Evolutionary conservation across 1,139 yeast genomes (phyloP), one percentile per base, ranked within the genome.

Genomic region (Wickerhamomyces sp.): DNA sequence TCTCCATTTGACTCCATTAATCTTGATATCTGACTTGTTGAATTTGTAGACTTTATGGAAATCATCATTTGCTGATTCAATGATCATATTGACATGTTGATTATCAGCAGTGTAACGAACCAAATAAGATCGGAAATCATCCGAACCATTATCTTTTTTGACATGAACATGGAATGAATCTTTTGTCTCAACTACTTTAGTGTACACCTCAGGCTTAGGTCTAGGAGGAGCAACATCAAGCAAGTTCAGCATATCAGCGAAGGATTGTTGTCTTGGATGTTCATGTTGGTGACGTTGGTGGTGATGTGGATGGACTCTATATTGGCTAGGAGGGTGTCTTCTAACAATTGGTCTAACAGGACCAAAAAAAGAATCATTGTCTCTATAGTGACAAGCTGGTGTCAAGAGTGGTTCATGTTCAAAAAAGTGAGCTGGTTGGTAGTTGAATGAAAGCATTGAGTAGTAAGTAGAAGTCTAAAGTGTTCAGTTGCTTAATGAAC

Each of bases 1-100:
- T 28, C 35, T 36, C 49, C 49, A 46, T 13, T 35, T 19, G 14
- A 46, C 36, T 7, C 37, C 34, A 3, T 32, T 15, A 13, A 45
- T 18, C 31, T 45, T 42, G 25, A 47, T 33, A 2, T 30, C 27
- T 13, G 18, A 31, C 5, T 31, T 31, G 13, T 33, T 24, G 21
- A 47, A 45, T 22, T 26, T 37, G 34, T 36, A 47, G 10, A 34
- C 15, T 28, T 43, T 47, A 3, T 36, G 28, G 21, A 42, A 45
- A 4, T 39, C 33, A 31, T 46, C 50, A 5, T 29, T 31, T 15
- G 38, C 21, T 9, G 45, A 41, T 18, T 34, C 32, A 17, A 47
- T 24, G 3, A 27, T 36, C 4, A 47, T 29, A 10, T 37, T 15
- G 7, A 36, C 35, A 14, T 22, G 31, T n/a, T 32, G 22, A 21